Evolutionary conservation across 108 stramenopile genomes (phyloP), one percentile per base, ranked within the genome.

Genomic region (Bacterosira constricta): DNA sequence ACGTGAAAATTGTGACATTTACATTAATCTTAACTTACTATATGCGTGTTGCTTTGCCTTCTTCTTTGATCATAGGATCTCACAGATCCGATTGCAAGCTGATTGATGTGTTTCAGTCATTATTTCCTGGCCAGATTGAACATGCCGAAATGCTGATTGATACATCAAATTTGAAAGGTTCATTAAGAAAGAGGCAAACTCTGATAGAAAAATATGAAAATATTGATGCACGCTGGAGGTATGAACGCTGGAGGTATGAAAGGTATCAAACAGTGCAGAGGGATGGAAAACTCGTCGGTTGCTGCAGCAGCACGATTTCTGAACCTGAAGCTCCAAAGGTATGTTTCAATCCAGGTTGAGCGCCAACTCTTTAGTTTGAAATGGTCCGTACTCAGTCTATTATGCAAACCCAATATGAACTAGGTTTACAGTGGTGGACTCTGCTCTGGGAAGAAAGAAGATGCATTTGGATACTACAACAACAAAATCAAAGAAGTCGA

Each of bases 101-200:
- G 47, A 83, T 60, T 36, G 60, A 85, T 39, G 72, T 77, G 17
- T 89, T 86, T 36, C 79, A 86, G 44, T 54, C 67, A n/a, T 32
- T 89, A 3, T 89, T 89, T 75, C 88, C 88, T 15, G 72, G 75
- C 7, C 77, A 85, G 53, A 82, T 86, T 21, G 58, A 83, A 57
- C 57, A 65, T 39, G 85, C 85, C 21, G 83, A 84, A 44, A 66
- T 85, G 53, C 55, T 88, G n/a, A 59, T 83, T 49, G 82, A 89
- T 45, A 76, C 80, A 25, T 46, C 50, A 6, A 59, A 73, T 9
- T 50, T 85, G 30, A 68, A 69, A 4, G 27, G 12, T 1, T 44
- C 84, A 3, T 45, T 85, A 17, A 38, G 55, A 18, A 52, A 84
- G 42, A 66, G 87, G 42, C 57, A 62, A 38, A 42, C 32, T 4